These are phyloP conservation scores for Elongisporangium anandrum DNA, from an alignment of 352 stramenopile genomes.

Conservation along the genomic window DNA sequence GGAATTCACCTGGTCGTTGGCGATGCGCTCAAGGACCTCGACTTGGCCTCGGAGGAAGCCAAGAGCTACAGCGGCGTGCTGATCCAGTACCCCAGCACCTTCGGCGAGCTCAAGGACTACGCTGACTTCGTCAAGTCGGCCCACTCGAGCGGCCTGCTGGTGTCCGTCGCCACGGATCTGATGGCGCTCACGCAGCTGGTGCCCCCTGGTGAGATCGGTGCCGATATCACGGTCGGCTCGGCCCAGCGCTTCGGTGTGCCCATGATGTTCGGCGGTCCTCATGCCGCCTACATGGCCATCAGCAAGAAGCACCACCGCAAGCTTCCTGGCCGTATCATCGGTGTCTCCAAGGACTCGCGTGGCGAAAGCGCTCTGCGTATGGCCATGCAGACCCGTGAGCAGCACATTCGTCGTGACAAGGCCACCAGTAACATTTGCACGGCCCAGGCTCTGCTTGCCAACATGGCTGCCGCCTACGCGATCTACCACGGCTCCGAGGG, in stretches of 20 bases:
- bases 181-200: constrained; percentile 94
- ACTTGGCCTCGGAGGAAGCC: constrained; percentile 65
- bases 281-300: constrained; percentile 97
- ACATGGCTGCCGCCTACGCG: constrained; percentile 98
- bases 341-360: constrained; percentile 95
- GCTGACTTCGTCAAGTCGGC: constrained; percentile 85
- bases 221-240: constrained; percentile 98
- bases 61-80: constrained; percentile 94
- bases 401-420: constrained; percentile 99
- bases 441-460: constrained; percentile 97
- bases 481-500: constrained; percentile 99
- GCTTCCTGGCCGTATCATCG: constrained; percentile 98
- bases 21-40: constrained; percentile 68
- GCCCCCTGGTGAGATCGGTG: constrained; percentile 92
- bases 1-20: constrained; percentile 95
- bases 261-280: constrained; percentile 98
- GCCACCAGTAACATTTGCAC: constrained; percentile 99
- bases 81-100: constrained; percentile 99
- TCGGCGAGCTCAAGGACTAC: constrained; percentile 92
- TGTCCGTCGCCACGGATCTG: constrained; percentile 96
- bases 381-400: constrained; percentile 99
- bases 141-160: constrained; percentile 87
- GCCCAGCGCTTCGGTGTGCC: constrained; percentile 98
- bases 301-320: constrained; percentile 96
- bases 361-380: constrained; percentile 96